A percentile compares a stretch with the other conserved stretches of the same genome.
phyloP scores from a whole-genome alignment of 106 monocot species.

The Narthecium ossifragum region DNA sequence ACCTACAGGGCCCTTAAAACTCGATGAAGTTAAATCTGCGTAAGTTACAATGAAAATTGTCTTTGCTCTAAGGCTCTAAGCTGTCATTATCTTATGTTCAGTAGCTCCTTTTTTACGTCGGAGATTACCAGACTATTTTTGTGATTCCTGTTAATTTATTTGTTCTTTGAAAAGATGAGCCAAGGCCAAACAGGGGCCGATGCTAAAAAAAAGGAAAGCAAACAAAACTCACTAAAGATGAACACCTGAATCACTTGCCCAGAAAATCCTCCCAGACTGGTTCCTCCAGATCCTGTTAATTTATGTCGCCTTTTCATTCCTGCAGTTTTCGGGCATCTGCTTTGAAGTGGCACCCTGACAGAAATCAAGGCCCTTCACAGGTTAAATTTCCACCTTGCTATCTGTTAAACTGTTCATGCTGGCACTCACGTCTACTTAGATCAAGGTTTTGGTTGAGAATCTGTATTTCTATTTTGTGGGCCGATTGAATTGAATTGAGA shows the following conservation, averaged over 20 bases:
- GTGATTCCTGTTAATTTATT: neutral
- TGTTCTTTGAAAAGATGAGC: too few relatives aligned
- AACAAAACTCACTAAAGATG: too few relatives aligned
- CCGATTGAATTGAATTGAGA: too few relatives aligned
- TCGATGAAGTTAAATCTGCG: slow-evolving; percentile 82
- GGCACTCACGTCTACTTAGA: too few relatives aligned
- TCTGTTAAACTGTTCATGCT: neutral
- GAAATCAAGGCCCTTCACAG: slow-evolving; percentile 76
- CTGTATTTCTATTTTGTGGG: too few relatives aligned
- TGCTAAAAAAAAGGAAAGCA: too few relatives aligned
- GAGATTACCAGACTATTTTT: neutral
- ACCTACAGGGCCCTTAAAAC: slow-evolving; percentile 49
- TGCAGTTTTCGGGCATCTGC: slow-evolving; percentile 72
- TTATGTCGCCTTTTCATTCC: neutral
- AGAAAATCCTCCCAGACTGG: too few relatives aligned
- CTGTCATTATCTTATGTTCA: neutral
- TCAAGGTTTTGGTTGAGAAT: too few relatives aligned
- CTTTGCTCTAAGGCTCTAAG: neutral
- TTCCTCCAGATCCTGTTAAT: neutral
- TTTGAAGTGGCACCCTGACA: slow-evolving; percentile 90
- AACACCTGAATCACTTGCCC: too few relatives aligned
- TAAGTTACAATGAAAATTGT: slow-evolving; percentile 28
- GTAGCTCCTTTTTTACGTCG: neutral
- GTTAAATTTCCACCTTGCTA: slow-evolving; percentile 15
- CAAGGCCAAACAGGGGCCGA: too few relatives aligned